These are phyloP conservation scores for Fraxinus latifolia DNA, from an alignment of 305 asterid species.

Conservation along the genomic window DNA sequence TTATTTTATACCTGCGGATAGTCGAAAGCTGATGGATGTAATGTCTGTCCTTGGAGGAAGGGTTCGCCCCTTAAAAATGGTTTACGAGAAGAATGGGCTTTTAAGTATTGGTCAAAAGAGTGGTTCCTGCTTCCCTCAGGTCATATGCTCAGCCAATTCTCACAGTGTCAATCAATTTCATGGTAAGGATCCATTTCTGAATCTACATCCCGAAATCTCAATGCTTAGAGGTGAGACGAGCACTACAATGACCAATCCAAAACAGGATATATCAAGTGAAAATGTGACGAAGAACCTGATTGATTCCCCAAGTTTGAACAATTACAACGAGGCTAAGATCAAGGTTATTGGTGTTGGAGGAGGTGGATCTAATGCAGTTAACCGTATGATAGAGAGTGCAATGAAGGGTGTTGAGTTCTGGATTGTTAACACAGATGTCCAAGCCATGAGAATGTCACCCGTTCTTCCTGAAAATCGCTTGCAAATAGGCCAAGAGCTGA, in stretches of 20 bases:
- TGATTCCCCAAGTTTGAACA: slow-evolving; percentile 31
- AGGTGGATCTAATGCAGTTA: slow-evolving; percentile 32
- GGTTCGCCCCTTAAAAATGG: slow-evolving; percentile 43
- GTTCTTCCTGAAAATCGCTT: slow-evolving; percentile 63
- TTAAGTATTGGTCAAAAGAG: slow-evolving; percentile 30
- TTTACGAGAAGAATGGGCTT: slow-evolving; percentile 45
- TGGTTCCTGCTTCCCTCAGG: slow-evolving; percentile 32
- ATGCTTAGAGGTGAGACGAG: slow-evolving; percentile 81
- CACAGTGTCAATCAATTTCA: slow-evolving; percentile 60
- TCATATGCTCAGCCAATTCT: slow-evolving; percentile 63
- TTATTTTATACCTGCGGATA: slow-evolving; percentile 50
- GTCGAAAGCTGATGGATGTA: slow-evolving; percentile 42
- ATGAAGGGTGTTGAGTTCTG: slow-evolving; percentile 97
- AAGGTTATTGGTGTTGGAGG: slow-evolving; percentile 33
- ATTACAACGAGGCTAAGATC: slow-evolving; percentile 54
- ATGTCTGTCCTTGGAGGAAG: slow-evolving; percentile 53
- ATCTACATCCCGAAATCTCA: slow-evolving; percentile 80
- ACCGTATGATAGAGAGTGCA: slow-evolving; percentile 80
- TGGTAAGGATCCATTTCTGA: slow-evolving; percentile 70
- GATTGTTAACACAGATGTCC: slow-evolving; percentile 91
- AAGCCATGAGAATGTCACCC: slow-evolving; percentile 90
- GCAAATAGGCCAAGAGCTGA: slow-evolving; percentile 88
- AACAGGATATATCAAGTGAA: slow-evolving; percentile 50
- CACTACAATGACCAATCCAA: slow-evolving; percentile 40
- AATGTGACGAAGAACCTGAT: slow-evolving; percentile 46